Evolutionary conservation across 192 early-diverging fungal species (phyloP), one percentile per base, ranked within the genome.

Genomic region (Coemansia furcata): DNA sequence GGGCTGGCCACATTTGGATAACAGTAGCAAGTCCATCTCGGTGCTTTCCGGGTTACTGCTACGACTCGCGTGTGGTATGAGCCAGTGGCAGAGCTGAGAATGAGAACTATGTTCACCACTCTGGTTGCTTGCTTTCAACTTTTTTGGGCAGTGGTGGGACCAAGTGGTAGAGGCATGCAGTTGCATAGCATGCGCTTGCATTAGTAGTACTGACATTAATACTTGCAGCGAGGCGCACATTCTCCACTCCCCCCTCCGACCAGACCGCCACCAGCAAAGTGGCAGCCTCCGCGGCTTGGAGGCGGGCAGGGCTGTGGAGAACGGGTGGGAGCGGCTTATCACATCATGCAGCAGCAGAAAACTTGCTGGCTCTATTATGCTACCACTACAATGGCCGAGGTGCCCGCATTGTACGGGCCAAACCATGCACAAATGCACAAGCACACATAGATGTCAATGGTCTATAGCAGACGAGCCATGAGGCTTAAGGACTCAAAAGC

Each of bases 31-130:
- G 46, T 6, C 46, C 46, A 49, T 49, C 46, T 23, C 21, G 46
- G 46, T 23, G 54, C 30, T 57, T 57, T 57, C 54, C 35, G 54
- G 4, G 30, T 57, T 57, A 57, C 54, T 57, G 54, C 54, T 32
- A 33, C 30, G 30, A 32, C 30, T 17, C n/a, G 54, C 7, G 46
- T 33, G 54, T 57, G 54, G 54, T 32, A 57, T 35, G 54, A 6
- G 30, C 54, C 7, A 7, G 30, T 17, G 30, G 54, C 54, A 30
- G 30, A n/a, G 54, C 29, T 32, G 54, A 57, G 54, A 57, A 57
- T 57, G 54, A 17, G 30, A 32, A n/a, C 15, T 32, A 35, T 57
- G 30, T n/a, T 49, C 46, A 21, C 46, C 46, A 21, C 46, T 21
- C 19, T 19, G 46, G 8, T 11, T 42, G 40, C 49, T 50, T 10